Evolutionary conservation across 345 rosid species (phyloP), one percentile per base, ranked within the genome.

Genomic region (Cardamine occulta): DNA sequence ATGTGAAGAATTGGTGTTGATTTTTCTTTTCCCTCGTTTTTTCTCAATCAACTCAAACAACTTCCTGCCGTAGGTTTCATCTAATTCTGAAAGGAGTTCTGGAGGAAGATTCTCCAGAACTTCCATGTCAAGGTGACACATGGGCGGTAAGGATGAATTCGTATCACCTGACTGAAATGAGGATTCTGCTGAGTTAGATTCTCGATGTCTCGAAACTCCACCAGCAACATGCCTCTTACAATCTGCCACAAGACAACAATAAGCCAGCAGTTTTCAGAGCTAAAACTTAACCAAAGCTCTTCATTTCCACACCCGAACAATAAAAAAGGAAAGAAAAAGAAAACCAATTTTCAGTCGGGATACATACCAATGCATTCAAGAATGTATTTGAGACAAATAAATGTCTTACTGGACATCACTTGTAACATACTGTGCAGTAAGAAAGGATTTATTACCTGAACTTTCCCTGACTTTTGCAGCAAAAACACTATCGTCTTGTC

Each of bases 31-130:
- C 29, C 79, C 85, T 74, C 78, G 84, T 47, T 66, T 84, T 81
- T 85, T 79, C 64, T 86, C 82, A 78, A 91, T 85, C 45, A 86
- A 84, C 63, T 79, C 83, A 60, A 65, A 74, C 75, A 94, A 65
- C 82, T 90, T 86, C 65, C 94, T 96, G 3, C 90, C 90, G 64
- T 94, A 94, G 49, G 81, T 86, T 71, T 76, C 89, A 88, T 94
- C 91, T 81, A 94, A 63, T 80, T 94, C 98, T 14, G 88, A 74
- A 67, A 91, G 80, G 55, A 94, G 79, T 63, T 91, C 97, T 21
- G 87, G 76, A 65, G 98, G 98, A 78, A 94, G 98, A 83, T 82
- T 82, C 84, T 88, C 86, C 65, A 94, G 68, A 63, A 94, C 91
- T 75, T 82, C 95, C 81, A 91, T 64, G 76, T 94, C 98, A 57